Base-by-base conservation (phyloP, 768 basidiomycete genomes). In the Tylopilus balloui region DNA sequence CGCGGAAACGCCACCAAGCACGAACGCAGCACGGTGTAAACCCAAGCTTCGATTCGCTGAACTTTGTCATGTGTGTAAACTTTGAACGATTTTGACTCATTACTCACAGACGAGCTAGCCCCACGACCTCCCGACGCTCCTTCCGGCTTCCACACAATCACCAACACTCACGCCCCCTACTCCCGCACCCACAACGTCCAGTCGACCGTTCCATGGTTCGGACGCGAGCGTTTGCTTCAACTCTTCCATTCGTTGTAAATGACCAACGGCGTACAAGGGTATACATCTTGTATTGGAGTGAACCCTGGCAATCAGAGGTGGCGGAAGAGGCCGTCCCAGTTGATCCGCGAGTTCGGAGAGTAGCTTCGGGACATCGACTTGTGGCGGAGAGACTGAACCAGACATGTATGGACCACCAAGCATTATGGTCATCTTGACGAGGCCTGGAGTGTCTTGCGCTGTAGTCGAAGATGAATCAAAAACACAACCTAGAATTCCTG, bases 371-470 rank as follows among this genome's bases (percentile, higher is more conserved):
- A 61, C 53, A 50, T 64, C 60, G 45, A 71, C 37, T 42, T 50
- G 59, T 49, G 59, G 46, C n/a, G 52, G 38, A 17, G 54, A 24
- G 42, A 20, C 39, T 2, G 41, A 43, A 53, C 46, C 46, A 23
- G 36, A 48, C 23, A 45, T 55, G 57, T 90, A 82, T 1, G 91
- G 86, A 0, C 92, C 92, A 17, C 93, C 92, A 20, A 92, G 69
- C 91, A 99, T 94, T 37, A 92, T 78, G 0, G 94, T 93, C 56
- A 94, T 62, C 64, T 95, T 96, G 23, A 85, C 83, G 52, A 84
- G 71, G 15, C 69, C 58, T 1, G 60, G 56, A 28, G 52, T 51
- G 54, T 83, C 80, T 53, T 92, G 84, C 6, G 68, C 75, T 1
- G 79, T 72, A 34, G 92, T 73, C 8, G 87, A 78, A 44, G 81